Evolutionary conservation across 805 yeast species (phyloP), one percentile per base, ranked within the genome.

Genomic region (Cyberlindnera samutprakarnensis): DNA sequence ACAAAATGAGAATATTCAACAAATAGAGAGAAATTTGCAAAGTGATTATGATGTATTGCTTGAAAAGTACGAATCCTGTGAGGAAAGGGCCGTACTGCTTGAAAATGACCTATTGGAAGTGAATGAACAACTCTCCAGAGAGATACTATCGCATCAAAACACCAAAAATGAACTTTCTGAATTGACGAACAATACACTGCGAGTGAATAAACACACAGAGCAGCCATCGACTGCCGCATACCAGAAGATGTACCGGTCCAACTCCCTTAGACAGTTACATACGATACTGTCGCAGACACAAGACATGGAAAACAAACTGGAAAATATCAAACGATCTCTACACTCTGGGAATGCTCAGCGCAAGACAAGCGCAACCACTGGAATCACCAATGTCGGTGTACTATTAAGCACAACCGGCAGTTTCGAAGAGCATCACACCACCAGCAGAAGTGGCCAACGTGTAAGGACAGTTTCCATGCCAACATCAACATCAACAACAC

Each of bases 1-100:
- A 31, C 39, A 51, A 19, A 62, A 64, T 39, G 73, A 67, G 35
- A 63, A 57, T 34, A 52, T 63, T 42, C 72, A 66, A 39, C 62
- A 63, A 26, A 56, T 51, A 19, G 70, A 61, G 25, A 42, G 68
- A 25, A 54, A 54, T 26, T 46, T 61, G 25, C 44, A 55, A 21
- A 35, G 49, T 5, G 51, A 59, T 12, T 46, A 60, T 28, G 46
- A 47, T 18, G 63, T 59, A 9, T 35, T 64, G n/a, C 57, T 58
- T 27, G 46, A 44, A 9, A 56, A 56, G 19, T 62, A 62, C 37
- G 56, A 58, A 29, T 39, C 36, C 7, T 33, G 60, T 2, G 41
- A 65, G 14, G 73, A 67, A 38, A 49, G 46, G 29, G 42, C 57
- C 7, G 64, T 68, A 2, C 32, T 67, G 21, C 41, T 62, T 11